Evolutionary conservation across 148 eudicot genomes (phyloP).

Genomic region (Heliamphora exappendiculata): DNA sequence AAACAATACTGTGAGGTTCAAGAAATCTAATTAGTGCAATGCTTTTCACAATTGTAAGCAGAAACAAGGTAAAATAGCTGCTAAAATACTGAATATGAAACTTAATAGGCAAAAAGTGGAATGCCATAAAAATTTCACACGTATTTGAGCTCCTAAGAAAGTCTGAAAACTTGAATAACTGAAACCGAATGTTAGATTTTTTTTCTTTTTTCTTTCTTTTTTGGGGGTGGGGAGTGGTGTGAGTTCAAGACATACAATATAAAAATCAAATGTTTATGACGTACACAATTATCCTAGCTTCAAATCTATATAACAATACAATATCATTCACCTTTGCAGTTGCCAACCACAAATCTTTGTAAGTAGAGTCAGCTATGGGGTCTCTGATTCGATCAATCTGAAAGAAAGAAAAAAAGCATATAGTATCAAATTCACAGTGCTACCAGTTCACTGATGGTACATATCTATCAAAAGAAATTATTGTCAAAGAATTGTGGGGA

Average conservation of each 20-base stretch:
- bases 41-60: background rate
- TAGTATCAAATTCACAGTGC: background rate
- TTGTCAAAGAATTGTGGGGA: background rate
- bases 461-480: background rate
- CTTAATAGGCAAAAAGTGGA: background rate
- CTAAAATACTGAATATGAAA: background rate
- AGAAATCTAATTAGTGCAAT: background rate
- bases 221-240: no score
- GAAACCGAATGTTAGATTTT: no score
- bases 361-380: slow-evolving; percentile 67
- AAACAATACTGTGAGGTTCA: background rate
- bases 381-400: slow-evolving; percentile 67
- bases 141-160: background rate
- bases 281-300: no score
- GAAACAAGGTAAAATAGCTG: background rate
- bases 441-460: background rate
- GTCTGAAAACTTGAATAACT: background rate
- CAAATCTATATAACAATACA: background rate
- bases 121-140: background rate
- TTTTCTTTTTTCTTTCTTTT: no score
- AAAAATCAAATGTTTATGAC: no score
- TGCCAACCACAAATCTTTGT: slow-evolving; percentile 61
- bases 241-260: no score
- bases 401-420: slow-evolving; percentile 17
- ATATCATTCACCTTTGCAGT: slow-evolving; percentile 54